Evolutionary conservation across 345 rosid genomes (phyloP).

Genomic region (Cardamine resedifolia): DNA sequence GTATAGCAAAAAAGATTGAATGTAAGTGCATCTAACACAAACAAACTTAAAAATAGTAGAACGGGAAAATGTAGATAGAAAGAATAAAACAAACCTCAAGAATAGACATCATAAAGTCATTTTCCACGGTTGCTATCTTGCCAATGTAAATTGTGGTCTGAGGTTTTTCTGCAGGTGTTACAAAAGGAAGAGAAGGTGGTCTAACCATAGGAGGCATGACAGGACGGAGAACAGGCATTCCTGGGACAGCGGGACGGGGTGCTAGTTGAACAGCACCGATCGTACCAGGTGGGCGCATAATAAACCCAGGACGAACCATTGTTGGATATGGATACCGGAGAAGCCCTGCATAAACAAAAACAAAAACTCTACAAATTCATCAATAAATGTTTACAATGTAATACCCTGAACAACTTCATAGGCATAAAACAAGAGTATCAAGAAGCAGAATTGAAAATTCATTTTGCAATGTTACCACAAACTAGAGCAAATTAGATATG

Average conservation of each 20-base stretch:
- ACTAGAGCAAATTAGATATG: conserved; percentile 83
- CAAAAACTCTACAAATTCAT: conserved; percentile 64
- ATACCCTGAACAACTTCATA: conserved; percentile 17
- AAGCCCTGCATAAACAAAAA: conserved; percentile 62
- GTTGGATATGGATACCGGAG: conserved; percentile 73
- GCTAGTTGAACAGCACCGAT: conserved; percentile 53
- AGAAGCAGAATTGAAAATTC: conserved; percentile 35
- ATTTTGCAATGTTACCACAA: conserved; percentile 79
- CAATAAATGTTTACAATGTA: conserved; percentile 48
- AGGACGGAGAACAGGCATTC: conserved; percentile 76
- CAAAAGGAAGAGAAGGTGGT: conserved; percentile 65
- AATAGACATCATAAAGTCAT: conserved; percentile 81
- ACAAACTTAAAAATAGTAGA: neutral
- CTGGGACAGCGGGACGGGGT: conserved; percentile 70
- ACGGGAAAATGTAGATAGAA: conserved; percentile 7
- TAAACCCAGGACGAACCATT: conserved; percentile 76
- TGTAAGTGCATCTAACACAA: neutral
- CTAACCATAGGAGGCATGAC: conserved; percentile 62
- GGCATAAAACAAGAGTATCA: conserved; percentile 31
- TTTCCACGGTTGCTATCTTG: conserved; percentile 88
- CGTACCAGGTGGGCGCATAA: conserved; percentile 83
- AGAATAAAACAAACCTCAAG: conserved; percentile 56
- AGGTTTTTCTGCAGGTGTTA: conserved; percentile 79
- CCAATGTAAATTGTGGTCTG: conserved; percentile 96
- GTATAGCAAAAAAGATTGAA: conserved; percentile 12